A percentile compares a stretch with the other conserved stretches of the same genome.
Evolutionary conservation across 2,329 filamentous ascomycete genomes (phyloP).

Genomic region (Pseudopithomyces chartarum): DNA sequence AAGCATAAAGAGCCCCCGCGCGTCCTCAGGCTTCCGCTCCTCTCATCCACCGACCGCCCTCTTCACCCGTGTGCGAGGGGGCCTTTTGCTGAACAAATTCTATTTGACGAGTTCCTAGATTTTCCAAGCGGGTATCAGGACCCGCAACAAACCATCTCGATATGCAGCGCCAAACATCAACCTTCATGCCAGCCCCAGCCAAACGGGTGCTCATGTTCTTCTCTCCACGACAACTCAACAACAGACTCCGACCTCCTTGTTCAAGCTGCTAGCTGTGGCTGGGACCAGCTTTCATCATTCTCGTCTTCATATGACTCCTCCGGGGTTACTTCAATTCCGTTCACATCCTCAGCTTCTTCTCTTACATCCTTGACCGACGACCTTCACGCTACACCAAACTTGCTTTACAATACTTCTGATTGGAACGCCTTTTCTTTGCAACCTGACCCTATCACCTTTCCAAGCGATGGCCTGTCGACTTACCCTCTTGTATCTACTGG

Average conservation of each 20-base stretch:
- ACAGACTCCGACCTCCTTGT: conserved; percentile 30
- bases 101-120: conserved; percentile 43
- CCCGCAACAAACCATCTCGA: conserved; percentile 39
- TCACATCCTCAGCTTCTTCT: conserved; percentile 29
- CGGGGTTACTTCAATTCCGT: conserved; percentile 23
- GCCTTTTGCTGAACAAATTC: conserved; percentile 40
- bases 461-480: conserved; percentile 25
- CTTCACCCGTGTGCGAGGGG: conserved; percentile 42
- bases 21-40: conserved; percentile 19
- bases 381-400: conserved; percentile 17
- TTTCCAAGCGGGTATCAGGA: conserved; percentile 42
- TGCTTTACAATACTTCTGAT: conserved; percentile 26
- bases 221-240: conserved; percentile 30
- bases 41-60: conserved; percentile 36
- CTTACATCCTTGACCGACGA: conserved; percentile 24
- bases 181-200: conserved; percentile 28
- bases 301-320: conserved; percentile 25
- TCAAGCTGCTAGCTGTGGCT: conserved; percentile 27
- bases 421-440: conserved; percentile 32
- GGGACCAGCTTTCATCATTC: conserved; percentile 33
- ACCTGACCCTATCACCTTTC: conserved; percentile 21
- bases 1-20: conserved; percentile 26
- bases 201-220: conserved; percentile 26
- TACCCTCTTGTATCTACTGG: conserved; percentile 22
- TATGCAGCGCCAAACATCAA: conserved; percentile 34